These are phyloP conservation scores for Skeletonema potamos DNA, from an alignment of 108 stramenopile species.

Conservation along the genomic window DNA sequence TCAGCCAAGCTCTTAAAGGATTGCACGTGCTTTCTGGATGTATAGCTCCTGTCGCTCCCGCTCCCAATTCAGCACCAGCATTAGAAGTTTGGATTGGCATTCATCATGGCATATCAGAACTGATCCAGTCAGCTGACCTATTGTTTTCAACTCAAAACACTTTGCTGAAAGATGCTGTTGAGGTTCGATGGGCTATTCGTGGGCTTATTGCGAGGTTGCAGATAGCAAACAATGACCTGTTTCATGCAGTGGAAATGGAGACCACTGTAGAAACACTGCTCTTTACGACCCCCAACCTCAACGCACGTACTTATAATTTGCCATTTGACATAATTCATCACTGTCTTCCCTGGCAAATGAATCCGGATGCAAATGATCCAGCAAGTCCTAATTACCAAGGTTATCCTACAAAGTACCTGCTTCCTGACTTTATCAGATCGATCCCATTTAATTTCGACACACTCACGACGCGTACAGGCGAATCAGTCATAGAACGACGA, in stretches of 20 bases:
- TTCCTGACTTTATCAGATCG: conserved; percentile 22
- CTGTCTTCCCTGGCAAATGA: conserved; percentile 53
- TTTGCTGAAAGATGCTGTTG: conserved; percentile 51
- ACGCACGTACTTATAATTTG: conserved; percentile 37
- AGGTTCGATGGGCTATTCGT: conserved; percentile 58
- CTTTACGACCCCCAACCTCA: conserved; percentile 44
- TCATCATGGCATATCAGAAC: conserved; percentile 23
- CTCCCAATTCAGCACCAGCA: conserved; percentile 10
- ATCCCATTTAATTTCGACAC: conserved; percentile 71
- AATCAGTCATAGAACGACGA: conserved; percentile 62
- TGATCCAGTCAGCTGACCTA: conserved; percentile 43
- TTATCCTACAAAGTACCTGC: conserved; percentile 30
- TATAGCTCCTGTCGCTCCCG: conserved; percentile 23
- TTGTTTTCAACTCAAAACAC: conserved; percentile 21
- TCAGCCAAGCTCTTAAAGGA: conserved; percentile 46
- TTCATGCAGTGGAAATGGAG: not conserved
- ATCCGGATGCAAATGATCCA: not conserved
- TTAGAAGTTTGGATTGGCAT: conserved; percentile 27
- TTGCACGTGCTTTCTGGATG: conserved; percentile 44
- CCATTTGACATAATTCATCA: conserved; percentile 70
- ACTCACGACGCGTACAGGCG: conserved; percentile 60
- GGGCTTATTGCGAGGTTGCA: conserved; percentile 48
- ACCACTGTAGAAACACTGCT: not conserved
- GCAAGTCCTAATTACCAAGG: conserved; percentile 14
- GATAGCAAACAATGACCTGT: conserved; percentile 11